phyloP scores from a whole-genome alignment of 2,329 filamentous ascomycete genomes.

The Pseudomassariella vexata region DNA sequence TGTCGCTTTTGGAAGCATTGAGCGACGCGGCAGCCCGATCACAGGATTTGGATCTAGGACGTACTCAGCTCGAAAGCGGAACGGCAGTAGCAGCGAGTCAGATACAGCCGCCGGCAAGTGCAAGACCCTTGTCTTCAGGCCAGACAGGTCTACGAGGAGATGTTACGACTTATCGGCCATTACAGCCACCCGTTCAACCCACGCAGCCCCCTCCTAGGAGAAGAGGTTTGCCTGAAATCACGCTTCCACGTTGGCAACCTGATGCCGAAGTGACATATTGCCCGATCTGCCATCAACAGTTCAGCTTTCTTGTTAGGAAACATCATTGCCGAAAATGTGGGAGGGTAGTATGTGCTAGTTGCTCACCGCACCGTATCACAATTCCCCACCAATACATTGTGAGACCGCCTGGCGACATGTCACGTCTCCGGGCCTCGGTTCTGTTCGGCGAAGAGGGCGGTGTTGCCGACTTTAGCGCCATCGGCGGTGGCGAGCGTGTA shows the following conservation, averaged over 20 bases:
- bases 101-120: no score
- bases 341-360: conserved; percentile 80
- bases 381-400: conserved; percentile 94
- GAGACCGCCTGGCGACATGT: conserved; percentile 53
- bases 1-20: no score
- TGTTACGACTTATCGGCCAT: no score
- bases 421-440: conserved; percentile 22
- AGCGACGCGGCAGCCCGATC: no score
- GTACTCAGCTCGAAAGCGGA: no score
- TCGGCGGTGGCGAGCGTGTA: conserved; percentile 51
- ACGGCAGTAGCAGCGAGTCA: no score
- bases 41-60: no score
- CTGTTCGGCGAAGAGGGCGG: conserved; percentile 33
- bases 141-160: no score
- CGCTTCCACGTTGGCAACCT: conserved; percentile 79
- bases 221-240: conserved; percentile 32
- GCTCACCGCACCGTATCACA: conserved; percentile 90
- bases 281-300: conserved; percentile 75
- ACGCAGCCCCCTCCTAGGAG: no score
- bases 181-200: no score
- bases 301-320: conserved; percentile 81
- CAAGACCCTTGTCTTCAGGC: no score
- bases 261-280: conserved; percentile 78
- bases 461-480: conserved; percentile 36
- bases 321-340: conserved; percentile 97